Evolutionary conservation across 495 filamentous ascomycete genomes (phyloP).

Genomic region (Pseudevernia furfuracea): DNA sequence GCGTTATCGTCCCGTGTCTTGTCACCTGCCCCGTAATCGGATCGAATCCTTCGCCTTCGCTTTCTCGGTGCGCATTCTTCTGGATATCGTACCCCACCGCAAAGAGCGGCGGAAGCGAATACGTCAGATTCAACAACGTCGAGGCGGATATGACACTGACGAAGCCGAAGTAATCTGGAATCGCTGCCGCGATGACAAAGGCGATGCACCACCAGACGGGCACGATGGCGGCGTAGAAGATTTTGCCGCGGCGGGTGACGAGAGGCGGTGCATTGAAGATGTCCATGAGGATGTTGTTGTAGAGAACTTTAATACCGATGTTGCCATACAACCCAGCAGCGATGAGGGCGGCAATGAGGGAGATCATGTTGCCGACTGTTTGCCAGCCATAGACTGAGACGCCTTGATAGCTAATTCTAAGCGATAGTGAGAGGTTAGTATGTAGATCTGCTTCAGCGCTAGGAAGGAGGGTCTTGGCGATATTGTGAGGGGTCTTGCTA

Average conservation of each 20-base stretch:
- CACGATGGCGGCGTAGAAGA: conserved; percentile 45
- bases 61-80: conserved; percentile 34
- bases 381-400: conserved; percentile 45
- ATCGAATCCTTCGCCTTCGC: conserved; percentile 38
- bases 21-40: conserved; percentile 34
- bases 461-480: background rate
- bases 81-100: conserved; percentile 40
- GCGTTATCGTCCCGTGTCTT: conserved; percentile 29
- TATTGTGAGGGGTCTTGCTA: background rate
- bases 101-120: conserved; percentile 42
- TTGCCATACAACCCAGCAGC: conserved; percentile 55
- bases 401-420: conserved; percentile 38
- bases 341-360: conserved; percentile 45
- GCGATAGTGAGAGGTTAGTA: background rate
- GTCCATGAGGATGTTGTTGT: conserved; percentile 51
- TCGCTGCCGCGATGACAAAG: conserved; percentile 44
- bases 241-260: conserved; percentile 41
- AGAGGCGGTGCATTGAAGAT: conserved; percentile 46
- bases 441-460: background rate
- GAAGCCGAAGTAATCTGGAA: conserved; percentile 43
- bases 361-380: conserved; percentile 49
- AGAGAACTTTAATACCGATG: conserved; percentile 58
- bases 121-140: conserved; percentile 42
- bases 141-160: conserved; percentile 39
- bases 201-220: conserved; percentile 51